A percentile compares a stretch with the other conserved stretches of the same genome.
These are phyloP conservation scores for Lathyrus sativus DNA, from an alignment of 306 rosid genomes.

Conservation along the genomic window DNA sequence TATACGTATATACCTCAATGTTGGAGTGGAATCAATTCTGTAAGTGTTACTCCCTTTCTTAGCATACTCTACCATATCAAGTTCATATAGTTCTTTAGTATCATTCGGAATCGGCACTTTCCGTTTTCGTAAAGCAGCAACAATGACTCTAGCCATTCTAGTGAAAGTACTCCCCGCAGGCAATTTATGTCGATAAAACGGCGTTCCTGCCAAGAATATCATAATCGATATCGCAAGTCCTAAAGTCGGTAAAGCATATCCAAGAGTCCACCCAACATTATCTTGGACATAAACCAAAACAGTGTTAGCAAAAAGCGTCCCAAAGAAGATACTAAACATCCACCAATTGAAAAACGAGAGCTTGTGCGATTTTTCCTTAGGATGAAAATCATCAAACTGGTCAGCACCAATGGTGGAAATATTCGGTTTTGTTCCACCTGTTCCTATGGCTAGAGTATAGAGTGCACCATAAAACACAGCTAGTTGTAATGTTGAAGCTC, in stretches of 20 bases:
- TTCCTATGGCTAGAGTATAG: conserved; percentile 75
- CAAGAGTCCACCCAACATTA: conserved; percentile 74
- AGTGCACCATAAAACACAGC: conserved; percentile 55
- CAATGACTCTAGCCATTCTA: conserved; percentile 62
- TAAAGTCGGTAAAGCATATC: conserved; percentile 81
- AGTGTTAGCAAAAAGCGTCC: conserved; percentile 80
- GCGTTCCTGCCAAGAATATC: conserved; percentile 68
- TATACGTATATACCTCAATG: conserved; percentile 48
- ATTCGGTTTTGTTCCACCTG: conserved; percentile 95
- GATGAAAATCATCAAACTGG: conserved; percentile 81
- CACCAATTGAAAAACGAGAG: conserved; percentile 97
- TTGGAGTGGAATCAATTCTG: conserved; percentile 61
- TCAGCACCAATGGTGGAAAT: conserved; percentile 96
- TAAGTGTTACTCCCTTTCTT: conserved; percentile 44
- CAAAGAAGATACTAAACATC: conserved; percentile 88
- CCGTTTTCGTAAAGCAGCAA: conserved; percentile 63
- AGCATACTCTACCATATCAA: conserved; percentile 53
- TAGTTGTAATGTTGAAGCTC: conserved; percentile 47
- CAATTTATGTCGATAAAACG: conserved; percentile 71
- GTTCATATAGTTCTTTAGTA: conserved; percentile 65
- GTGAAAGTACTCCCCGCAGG: conserved; percentile 75
- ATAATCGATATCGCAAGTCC: conserved; percentile 64
- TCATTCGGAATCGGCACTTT: conserved; percentile 52
- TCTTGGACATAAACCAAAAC: conserved; percentile 74
- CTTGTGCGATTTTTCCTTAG: conserved; percentile 69